Evolutionary conservation across 2,329 filamentous ascomycete species (phyloP).

Genomic region (Didymella pinodella): DNA sequence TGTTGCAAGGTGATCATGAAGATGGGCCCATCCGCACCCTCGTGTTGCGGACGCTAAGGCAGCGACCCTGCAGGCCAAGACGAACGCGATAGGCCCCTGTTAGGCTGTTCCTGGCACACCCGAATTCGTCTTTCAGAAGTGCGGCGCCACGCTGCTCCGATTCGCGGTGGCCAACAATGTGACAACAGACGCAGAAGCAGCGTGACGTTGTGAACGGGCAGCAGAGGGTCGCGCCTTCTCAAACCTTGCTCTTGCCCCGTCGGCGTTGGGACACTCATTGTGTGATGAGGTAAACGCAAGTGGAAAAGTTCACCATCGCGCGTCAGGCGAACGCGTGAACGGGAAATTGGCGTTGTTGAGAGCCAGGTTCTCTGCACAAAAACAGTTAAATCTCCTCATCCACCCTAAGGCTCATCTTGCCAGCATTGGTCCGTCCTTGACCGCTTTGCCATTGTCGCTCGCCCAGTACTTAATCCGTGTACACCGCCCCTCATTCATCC

Average conservation of each 20-base stretch:
- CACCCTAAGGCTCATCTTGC: slow-evolving; percentile 26
- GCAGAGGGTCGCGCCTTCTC: slow-evolving; percentile 3
- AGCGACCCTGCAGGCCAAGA: slow-evolving; percentile 29
- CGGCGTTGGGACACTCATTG: slow-evolving; percentile 3
- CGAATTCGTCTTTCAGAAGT: slow-evolving; percentile 21
- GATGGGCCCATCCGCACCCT: slow-evolving; percentile 23
- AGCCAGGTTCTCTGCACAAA: slow-evolving; percentile 33
- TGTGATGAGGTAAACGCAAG: slow-evolving; percentile 10
- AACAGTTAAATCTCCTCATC: slow-evolving; percentile 35
- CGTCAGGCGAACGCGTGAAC: slow-evolving; percentile 22
- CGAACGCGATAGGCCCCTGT: slow-evolving; percentile 19
- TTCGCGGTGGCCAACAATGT: slow-evolving; percentile 23
- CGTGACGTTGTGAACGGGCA: not conserved
- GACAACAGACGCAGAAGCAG: slow-evolving; percentile 2
- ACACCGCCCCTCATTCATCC: slow-evolving; percentile 29
- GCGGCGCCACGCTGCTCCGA: slow-evolving; percentile 26
- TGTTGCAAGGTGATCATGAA: not conserved
- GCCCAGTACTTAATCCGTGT: slow-evolving; percentile 48
- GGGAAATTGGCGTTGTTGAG: slow-evolving; percentile 41
- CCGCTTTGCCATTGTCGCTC: slow-evolving; percentile 48
- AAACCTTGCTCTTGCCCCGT: not conserved
- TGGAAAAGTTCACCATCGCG: slow-evolving; percentile 19
- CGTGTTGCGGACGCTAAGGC: slow-evolving; percentile 26
- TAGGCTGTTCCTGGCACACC: slow-evolving; percentile 18
- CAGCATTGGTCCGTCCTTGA: slow-evolving; percentile 48